Conservation (phyloP, 1,139 yeast genomes). For the Yamadazyma siamensis region DNA sequence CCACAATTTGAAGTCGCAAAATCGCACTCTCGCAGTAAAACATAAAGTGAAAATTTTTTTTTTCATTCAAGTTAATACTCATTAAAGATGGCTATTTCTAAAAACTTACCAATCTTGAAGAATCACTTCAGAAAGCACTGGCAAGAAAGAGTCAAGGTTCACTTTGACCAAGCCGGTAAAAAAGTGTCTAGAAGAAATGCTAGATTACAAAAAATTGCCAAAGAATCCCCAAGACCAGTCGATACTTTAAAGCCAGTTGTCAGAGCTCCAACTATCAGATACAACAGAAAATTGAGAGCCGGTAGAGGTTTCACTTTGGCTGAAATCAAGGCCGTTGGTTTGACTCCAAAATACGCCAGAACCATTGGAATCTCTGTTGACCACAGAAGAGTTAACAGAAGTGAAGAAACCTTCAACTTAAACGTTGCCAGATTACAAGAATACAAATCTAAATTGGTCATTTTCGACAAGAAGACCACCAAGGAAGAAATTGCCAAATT, state of each 20-base stretch:
- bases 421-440: slow-evolving; percentile 96
- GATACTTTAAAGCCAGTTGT: slow-evolving; percentile 96
- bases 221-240: slow-evolving; percentile 96
- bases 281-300: slow-evolving; percentile 99
- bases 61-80: slow-evolving; percentile 1
- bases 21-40: slow-evolving; percentile 1
- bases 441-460: slow-evolving; percentile 92
- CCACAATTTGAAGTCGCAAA: no score
- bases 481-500: slow-evolving; percentile 66
- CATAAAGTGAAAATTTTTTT: not conserved
- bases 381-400: slow-evolving; percentile 99
- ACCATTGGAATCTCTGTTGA: slow-evolving; percentile 98
- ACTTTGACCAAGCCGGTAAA: slow-evolving; percentile 99
- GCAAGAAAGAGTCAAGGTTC: slow-evolving; percentile 99
- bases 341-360: slow-evolving; percentile 94
- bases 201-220: slow-evolving; percentile 92
- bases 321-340: slow-evolving; percentile 98
- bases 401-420: slow-evolving; percentile 90
- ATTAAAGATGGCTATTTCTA: slow-evolving; percentile 77
- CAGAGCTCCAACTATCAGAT: slow-evolving; percentile 97
- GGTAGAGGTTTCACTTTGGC: slow-evolving; percentile 99
- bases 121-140: slow-evolving; percentile 99
- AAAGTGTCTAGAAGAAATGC: slow-evolving; percentile 95
- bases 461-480: slow-evolving; percentile 86
- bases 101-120: slow-evolving; percentile 96